Evolutionary conservation across 2,329 filamentous ascomycete genomes (phyloP), one percentile per base, ranked within the genome.

Genomic region (Hymenoscyphus infarciens): DNA sequence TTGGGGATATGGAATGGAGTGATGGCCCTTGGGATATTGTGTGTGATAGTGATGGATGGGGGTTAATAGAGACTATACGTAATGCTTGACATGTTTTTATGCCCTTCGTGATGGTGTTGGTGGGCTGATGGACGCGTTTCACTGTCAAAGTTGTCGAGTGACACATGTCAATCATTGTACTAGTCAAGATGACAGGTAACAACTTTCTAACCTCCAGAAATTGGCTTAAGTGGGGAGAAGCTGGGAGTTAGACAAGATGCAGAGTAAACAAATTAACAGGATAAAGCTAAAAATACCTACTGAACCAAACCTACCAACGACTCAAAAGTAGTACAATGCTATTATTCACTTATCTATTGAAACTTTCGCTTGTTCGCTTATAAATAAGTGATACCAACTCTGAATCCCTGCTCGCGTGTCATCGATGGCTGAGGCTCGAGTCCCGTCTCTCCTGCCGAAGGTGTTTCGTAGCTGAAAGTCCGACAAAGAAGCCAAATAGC

Each of bases 401-500:
- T 49, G 45, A 49, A 49, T 49, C 45, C 45, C 45, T 49, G 45
- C 45, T 49, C 45, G 45, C 45, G 45, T 49, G 45, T 45, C 39
- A 45, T 45, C 39, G 39, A 45, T 45, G 39, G 39, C 45, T 49
- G 19, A 49, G 45, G 45, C 45, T 22, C 19, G 11, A 7, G 7
- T 11, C 19, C n/a, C 45, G 45, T 49, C 45, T 49, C 45, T 19
- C 45, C 45, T 49, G 19, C 45, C 45, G n/a, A 22, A 31, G 8
- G 27, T 55, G 53, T 55, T 31, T 55, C 53, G 53, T 55, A 55
- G 53, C 25, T 55, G 53, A 29, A 35, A 35, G 25, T 29, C 55
- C 33, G 10, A 53, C 57, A 60, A 60, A 60, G 57, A 60, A 60
- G 57, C 57, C 57, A 60, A 60, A 31, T 60, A 60, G 33, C 25